Conservation (phyloP, 1,139 yeast genomes). For the Taiozyma sp. region DNA sequence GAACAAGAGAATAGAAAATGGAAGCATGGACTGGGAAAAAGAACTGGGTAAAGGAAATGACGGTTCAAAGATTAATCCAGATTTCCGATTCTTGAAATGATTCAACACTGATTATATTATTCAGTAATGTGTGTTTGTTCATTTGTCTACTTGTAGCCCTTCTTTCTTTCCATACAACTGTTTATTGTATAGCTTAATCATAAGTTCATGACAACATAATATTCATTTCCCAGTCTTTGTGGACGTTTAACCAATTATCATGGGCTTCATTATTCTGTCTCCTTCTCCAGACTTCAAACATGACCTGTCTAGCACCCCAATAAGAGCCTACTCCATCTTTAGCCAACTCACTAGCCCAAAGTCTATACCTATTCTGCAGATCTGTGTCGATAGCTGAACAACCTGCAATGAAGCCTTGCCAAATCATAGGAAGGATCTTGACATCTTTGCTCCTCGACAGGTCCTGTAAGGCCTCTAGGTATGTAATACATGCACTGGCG, state of each 20-base stretch:
- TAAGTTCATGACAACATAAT: slow-evolving; percentile 49
- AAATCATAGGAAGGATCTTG: slow-evolving; percentile 70
- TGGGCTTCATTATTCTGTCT: slow-evolving; percentile 52
- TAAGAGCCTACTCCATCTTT: slow-evolving; percentile 76
- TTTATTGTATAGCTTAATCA: background rate
- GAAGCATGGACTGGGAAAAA: slow-evolving; percentile 47
- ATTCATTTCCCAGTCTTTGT: slow-evolving; percentile 82
- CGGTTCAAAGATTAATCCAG: slow-evolving; percentile 39
- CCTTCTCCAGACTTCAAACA: slow-evolving; percentile 85
- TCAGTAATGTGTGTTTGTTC: too few species aligned
- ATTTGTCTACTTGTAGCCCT: background rate
- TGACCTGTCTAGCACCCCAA: slow-evolving; percentile 81
- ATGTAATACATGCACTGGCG: slow-evolving; percentile 58
- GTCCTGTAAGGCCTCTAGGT: slow-evolving; percentile 58
- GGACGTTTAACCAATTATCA: slow-evolving; percentile 76
- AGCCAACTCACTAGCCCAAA: slow-evolving; percentile 81
- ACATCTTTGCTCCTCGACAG: slow-evolving; percentile 52
- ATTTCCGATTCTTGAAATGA: slow-evolving; percentile 33
- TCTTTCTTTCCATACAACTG: background rate
- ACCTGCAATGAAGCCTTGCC: slow-evolving; percentile 91
- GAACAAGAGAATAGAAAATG: slow-evolving; percentile 40
- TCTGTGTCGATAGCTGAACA: slow-evolving; percentile 65
- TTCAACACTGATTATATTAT: too few species aligned
- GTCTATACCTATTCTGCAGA: slow-evolving; percentile 62
- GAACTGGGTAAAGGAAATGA: slow-evolving; percentile 42